Base-by-base conservation (phyloP, 2,329 filamentous ascomycete species). In the Trichoderma endophyticum region DNA sequence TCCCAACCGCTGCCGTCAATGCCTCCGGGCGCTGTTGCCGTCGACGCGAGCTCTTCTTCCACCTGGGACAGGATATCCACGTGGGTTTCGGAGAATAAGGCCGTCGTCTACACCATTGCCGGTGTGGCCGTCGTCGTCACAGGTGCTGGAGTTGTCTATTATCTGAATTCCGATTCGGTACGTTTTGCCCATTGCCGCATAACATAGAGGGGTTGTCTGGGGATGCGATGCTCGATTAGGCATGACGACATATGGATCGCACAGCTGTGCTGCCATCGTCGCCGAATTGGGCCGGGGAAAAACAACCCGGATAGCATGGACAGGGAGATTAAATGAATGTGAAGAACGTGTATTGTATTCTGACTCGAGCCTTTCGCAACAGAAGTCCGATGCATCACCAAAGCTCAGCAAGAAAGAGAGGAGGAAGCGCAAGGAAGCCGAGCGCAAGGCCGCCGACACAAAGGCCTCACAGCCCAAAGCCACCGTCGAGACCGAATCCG, bases 41-140 rank as follows among this genome's bases (percentile, higher is more conserved):
- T 89, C 76, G 83, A 88, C 71, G 81, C 85, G 75, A 88, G 91
- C 73, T 89, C 91, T 73, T 92, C 93, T 62, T 92, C 93, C 61
- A 84, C 96, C 71, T 97, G 94, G 94, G 93, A 97, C 82, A 92
- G 95, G 78, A 86, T 98, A 83, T 92, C 94, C 76, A 91, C 86
- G 79, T 99, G 96, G 95, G 94, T 93, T 15, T 93, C 94, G 3
- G 95, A 98, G 81, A 95, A 99, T 85, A 98, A 98, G 86, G 92
- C 93, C 62, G 88, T 95, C 70, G 95, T 97, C 74, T 99, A 98
- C 84, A 98, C 96, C 76, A 93, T 98, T 83, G 96, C 95, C 71
- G 96, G 96, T 79, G 93, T 97, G 73, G 95, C 95, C 69, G 89
- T 97, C 62, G 94, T 98, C 57, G 93, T 97, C 71, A 96, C 94